phyloP scores from a whole-genome alignment of 1,284 basidiomycete genomes.

The Exobasidium rhododendri region DNA sequence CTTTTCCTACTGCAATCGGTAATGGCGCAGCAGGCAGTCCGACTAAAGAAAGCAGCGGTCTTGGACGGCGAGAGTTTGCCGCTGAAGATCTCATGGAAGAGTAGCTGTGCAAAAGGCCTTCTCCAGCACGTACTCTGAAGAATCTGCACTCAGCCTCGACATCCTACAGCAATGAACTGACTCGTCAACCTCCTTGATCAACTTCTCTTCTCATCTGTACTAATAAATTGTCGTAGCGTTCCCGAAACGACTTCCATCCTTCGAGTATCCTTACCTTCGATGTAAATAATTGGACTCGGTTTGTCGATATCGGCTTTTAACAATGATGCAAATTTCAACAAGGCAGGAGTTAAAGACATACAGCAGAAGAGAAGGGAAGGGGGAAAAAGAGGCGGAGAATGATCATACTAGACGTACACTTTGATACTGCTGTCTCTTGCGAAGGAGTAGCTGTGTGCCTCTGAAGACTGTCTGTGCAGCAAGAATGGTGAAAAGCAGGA shows the following conservation, averaged over 20 bases:
- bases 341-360: not conserved
- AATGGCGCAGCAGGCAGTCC: constrained; percentile 28
- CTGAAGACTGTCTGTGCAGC: not conserved
- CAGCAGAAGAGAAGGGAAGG: not conserved
- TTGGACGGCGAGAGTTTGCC: constrained; percentile 35
- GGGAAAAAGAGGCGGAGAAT: not conserved
- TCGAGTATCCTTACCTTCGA: too few species aligned
- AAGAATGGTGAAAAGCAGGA: not conserved
- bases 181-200: too few species aligned
- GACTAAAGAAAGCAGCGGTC: constrained; percentile 38
- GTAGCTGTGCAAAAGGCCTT: constrained; percentile 16
- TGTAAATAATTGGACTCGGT: too few species aligned
- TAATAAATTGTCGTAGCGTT: too few species aligned
- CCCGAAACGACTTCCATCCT: too few species aligned
- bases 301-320: too few species aligned
- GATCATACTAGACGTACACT: not conserved
- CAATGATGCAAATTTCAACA: too few species aligned
- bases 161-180: too few species aligned
- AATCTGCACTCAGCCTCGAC: too few species aligned
- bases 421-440: not conserved
- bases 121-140: too few species aligned
- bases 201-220: too few species aligned
- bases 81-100: constrained; percentile 45
- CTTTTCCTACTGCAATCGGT: constrained; percentile 28
- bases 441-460: not conserved